phyloP scores from a whole-genome alignment of 192 early-diverging fungal genomes.

The Allomyces arbusculus region DNA sequence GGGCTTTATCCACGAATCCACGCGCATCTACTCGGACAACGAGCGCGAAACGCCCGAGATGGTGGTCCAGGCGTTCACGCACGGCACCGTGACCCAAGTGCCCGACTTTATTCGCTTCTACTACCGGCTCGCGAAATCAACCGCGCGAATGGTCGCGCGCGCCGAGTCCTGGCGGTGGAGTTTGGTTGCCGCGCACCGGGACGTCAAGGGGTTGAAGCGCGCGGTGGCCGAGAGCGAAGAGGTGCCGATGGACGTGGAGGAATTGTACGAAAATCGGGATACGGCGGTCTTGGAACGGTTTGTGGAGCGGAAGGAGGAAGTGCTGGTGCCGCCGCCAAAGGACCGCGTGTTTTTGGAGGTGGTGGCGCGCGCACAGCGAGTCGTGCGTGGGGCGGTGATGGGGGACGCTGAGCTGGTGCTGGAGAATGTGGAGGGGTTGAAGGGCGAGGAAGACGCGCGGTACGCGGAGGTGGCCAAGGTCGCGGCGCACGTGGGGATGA shows the following conservation, averaged over 20 bases:
- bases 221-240: constrained; percentile 42
- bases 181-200: constrained; percentile 1
- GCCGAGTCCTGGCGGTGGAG: constrained; percentile 46
- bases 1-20: constrained; percentile 28
- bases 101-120: constrained; percentile 72
- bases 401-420: too few relatives aligned
- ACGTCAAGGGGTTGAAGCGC: constrained; percentile 29
- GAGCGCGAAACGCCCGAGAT: constrained; percentile 68
- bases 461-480: too few relatives aligned
- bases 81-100: constrained; percentile 73
- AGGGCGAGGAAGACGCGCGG: too few relatives aligned
- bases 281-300: too few relatives aligned
- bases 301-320: too few relatives aligned
- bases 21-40: constrained; percentile 57
- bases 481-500: too few relatives aligned
- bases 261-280: too few relatives aligned
- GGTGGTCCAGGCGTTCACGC: constrained; percentile 63
- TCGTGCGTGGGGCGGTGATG: too few relatives aligned
- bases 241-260: constrained; percentile 32
- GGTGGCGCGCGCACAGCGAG: too few relatives aligned
- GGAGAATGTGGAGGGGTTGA: too few relatives aligned
- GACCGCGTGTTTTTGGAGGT: too few relatives aligned
- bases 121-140: constrained; percentile 41
- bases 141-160: constrained; percentile 49
- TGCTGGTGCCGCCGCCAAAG: too few relatives aligned